Conservation (phyloP, 2,329 filamentous ascomycete species). For the Taxawa tesnikishii region DNA sequence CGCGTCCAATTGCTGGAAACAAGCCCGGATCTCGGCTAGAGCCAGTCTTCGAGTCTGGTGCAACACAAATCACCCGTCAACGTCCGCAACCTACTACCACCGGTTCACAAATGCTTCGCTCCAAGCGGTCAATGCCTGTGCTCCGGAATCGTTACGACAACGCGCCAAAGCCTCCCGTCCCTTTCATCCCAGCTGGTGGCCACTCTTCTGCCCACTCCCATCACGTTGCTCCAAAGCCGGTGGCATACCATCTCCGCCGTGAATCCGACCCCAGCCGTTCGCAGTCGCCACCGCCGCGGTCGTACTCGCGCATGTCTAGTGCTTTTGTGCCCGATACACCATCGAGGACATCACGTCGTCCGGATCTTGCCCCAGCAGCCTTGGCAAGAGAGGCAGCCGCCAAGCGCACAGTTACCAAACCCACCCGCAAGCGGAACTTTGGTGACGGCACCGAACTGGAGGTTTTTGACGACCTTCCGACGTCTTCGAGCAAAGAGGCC, state of each 20-base stretch:
- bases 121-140: conserved; percentile 49
- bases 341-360: conserved; percentile 28
- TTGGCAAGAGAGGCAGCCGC: conserved; percentile 39
- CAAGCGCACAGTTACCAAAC: conserved; percentile 63
- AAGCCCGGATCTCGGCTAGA: conserved; percentile 55
- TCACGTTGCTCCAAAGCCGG: conserved; percentile 59
- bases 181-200: conserved; percentile 69
- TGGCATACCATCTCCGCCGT: conserved; percentile 60
- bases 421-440: conserved; percentile 59
- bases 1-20: conserved; percentile 51
- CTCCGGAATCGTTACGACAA: conserved; percentile 36
- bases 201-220: conserved; percentile 66
- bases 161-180: conserved; percentile 56
- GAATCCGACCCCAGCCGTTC: conserved; percentile 58
- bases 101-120: conserved; percentile 41
- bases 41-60: conserved; percentile 82
- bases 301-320: conserved; percentile 35
- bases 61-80: conserved; percentile 53
- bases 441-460: conserved; percentile 90
- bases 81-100: conserved; percentile 40
- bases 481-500: conserved; percentile 68
- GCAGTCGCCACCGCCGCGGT: conserved; percentile 31
- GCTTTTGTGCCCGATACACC: conserved; percentile 37
- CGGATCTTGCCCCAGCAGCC: conserved; percentile 35
- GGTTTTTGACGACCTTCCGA: conserved; percentile 87